phyloP scores from a whole-genome alignment of 139 green algal species.

The Pseudopediastrum boryanum region DNA sequence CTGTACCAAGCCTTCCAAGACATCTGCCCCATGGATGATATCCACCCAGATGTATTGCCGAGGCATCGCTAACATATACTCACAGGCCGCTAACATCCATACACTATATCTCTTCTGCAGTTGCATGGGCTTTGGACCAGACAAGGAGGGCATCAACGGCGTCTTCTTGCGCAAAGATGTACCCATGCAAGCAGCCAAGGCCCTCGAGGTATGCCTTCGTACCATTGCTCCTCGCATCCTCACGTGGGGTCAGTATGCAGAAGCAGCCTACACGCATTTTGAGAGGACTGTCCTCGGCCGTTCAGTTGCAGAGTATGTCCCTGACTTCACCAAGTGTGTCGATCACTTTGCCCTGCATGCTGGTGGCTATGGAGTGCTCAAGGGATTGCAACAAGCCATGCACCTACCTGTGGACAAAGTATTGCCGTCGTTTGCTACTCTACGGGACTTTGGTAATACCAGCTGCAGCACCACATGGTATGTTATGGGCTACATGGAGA shows the following conservation, averaged over 20 bases:
- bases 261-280: conserved; percentile 35
- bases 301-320: conserved; percentile 31
- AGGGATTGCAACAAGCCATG: conserved; percentile 40
- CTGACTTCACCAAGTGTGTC: conserved; percentile 41
- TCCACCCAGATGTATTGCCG: too few species aligned
- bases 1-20: too few species aligned
- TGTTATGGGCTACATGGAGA: conserved; percentile 44
- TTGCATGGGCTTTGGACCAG: conserved; percentile 55
- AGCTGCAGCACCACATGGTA: conserved; percentile 53
- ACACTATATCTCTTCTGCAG: too few species aligned
- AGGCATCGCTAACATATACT: too few species aligned
- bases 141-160: conserved; percentile 57
- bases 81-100: too few species aligned
- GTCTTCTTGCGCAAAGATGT: conserved; percentile 64
- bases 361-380: conserved; percentile 42
- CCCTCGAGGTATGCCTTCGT: conserved; percentile 40
- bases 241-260: conserved; percentile 39
- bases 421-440: conserved; percentile 37
- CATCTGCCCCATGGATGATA: too few species aligned
- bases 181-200: conserved; percentile 35
- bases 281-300: conserved; percentile 32
- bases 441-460: conserved; percentile 49
- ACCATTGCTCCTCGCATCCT: conserved; percentile 34
- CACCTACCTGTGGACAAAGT: conserved; percentile 26
- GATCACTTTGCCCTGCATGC: conserved; percentile 46